phyloP scores from a whole-genome alignment of 768 basidiomycete genomes.

The Auriscalpium vulgare region DNA sequence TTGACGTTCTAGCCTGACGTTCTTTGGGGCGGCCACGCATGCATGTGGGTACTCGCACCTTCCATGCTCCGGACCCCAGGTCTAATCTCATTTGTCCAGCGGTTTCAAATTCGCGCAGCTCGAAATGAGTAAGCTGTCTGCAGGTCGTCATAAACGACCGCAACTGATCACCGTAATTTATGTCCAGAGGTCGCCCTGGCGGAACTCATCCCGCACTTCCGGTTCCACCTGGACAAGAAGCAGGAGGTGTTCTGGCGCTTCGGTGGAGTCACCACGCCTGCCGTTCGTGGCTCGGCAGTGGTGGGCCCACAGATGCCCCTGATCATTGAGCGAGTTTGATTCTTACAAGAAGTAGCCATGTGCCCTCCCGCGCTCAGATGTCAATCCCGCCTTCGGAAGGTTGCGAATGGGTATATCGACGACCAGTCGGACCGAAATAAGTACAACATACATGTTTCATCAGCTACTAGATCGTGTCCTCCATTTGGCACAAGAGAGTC shows the following conservation, averaged over 20 bases:
- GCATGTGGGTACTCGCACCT: not conserved
- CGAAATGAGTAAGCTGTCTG: not conserved
- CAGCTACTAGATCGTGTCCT: too few species aligned
- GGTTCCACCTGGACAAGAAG: not conserved
- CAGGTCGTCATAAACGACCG: not conserved
- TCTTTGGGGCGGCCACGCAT: not conserved
- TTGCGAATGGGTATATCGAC: too few species aligned
- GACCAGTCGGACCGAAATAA: too few species aligned
- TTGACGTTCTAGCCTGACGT: not conserved
- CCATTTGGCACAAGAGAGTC: too few species aligned
- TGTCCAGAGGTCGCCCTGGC: not conserved
- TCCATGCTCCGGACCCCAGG: not conserved
- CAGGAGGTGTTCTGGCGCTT: not conserved
- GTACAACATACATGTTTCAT: too few species aligned
- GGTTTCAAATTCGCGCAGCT: not conserved
- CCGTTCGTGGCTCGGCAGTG: not conserved
- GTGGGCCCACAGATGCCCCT: not conserved
- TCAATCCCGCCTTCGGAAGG: too few species aligned
- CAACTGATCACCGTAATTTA: not conserved
- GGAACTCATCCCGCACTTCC: not conserved
- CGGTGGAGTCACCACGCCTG: not conserved
- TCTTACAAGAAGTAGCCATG: too few species aligned
- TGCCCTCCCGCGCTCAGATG: too few species aligned
- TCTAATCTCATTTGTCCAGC: not conserved
- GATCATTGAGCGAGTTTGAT: not conserved